Evolutionary conservation across 1,139 yeast species (phyloP), one percentile per base, ranked within the genome.

Genomic region (Debaryomycetaceae sp.): DNA sequence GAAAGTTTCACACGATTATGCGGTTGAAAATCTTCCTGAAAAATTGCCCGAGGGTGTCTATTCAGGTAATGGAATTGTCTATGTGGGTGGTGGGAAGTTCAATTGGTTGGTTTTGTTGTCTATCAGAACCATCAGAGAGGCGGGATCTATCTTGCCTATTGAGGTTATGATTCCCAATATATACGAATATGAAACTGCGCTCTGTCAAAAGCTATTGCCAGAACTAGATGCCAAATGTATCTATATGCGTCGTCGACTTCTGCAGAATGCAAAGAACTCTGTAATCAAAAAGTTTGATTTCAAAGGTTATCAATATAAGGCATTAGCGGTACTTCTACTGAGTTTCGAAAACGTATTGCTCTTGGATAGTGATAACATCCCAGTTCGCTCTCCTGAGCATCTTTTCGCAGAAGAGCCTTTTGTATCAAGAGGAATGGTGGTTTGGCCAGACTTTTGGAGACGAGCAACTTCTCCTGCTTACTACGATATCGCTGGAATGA

Each of bases 1-100:
- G 68, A 68, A 66, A 37, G 55, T 58, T 14, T 73, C 83, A 11
- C 96, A 88, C 62, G 53, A 58, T 8, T 59, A 63, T 37, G 83
- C 81, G 35, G 78, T 84, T 30, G 67, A 69, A 1, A 63, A 68
- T 24, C 60, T 85, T 24, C 85, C 86, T 2, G 60, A 67, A 0
- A 49, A 56, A 3, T 65, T 70, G 4, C 85, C 89, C 0, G 61
- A 65, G 30, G 66, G 72, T 2, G 57, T 78, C 8, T 82, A 80
- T 57, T 57, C 66, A n/a, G 91, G 91, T 0, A 73, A 80, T 47
- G 96, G 96, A 27, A 81, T 87, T 36, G 96, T 87, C 1, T 84
- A 81, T 56, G 91, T 86, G 34, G 93, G 93, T 17, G 95, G 95
- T 38, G 93, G 91, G 2, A 77, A 76, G 52, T 86, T 83, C 67